Evolutionary conservation across 371 early-diverging fungal species (phyloP), one percentile per base, ranked within the genome.

Genomic region (Saksenaea oblongispora): DNA sequence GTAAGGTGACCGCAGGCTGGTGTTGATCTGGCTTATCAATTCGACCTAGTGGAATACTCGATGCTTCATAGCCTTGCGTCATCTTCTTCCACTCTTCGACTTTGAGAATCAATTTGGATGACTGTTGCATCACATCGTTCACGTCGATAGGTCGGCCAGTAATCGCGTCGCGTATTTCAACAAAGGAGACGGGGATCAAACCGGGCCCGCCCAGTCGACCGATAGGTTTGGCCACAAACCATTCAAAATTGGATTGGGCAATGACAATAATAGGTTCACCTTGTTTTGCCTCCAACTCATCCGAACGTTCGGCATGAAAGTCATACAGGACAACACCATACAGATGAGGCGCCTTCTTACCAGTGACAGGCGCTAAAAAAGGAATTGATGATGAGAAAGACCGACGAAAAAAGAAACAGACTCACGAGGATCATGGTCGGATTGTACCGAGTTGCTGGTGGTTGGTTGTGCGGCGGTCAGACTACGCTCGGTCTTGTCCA

Each of bases 141-240:
- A 84, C 78, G 62, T 89, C 82, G 56, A 67, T 76, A 71, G 59
- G 59, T 17, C 79, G 72, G 27, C 84, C 82, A 5, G 83, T 80
- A 14, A 67, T 59, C 59, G 80, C 80, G 67, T 91, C 90, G 34
- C 83, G 74, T 59, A 91, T 77, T 66, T 91, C 84, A 5, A 92
- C 76, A 82, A 85, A 92, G 15, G 86, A 79, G 17, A 89, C 85
- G 5, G 93, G 93, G 65, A 93, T 89, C 51, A 93, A 76, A 3
- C 92, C 93, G 11, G 90, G 88, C 5, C 83, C 84, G 15, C 87
- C 86, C 13, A 85, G 73, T 13, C 85, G 69, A 53, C 77, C 83
- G 44, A 86, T 83, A 15, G 85, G 87, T 72, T 88, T 90, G 31
- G 89, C 93, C 17, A 93, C 87, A 69, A 85, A 86, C 93, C 93